Conservation (phyloP, 352 stramenopile genomes). For the Globisporangium uncinulatum region DNA sequence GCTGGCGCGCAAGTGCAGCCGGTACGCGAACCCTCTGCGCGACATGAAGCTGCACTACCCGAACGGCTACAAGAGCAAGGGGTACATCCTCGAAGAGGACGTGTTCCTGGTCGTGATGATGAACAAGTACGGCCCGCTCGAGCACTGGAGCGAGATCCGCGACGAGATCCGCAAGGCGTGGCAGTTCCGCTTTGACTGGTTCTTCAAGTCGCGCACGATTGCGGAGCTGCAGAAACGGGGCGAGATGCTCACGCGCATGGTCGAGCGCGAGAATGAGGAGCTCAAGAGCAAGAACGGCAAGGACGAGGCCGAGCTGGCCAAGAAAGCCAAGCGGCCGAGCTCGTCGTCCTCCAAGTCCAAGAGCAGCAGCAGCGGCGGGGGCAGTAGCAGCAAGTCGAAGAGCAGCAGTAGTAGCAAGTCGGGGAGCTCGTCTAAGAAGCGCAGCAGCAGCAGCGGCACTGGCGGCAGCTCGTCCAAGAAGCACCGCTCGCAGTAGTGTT, state of each 20-base stretch:
- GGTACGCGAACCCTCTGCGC: slow-evolving; percentile 90
- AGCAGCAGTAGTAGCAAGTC: slow-evolving; percentile 39
- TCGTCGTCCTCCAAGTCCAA: slow-evolving; percentile 63
- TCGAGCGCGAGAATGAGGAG: slow-evolving; percentile 93
- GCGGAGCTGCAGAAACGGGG: slow-evolving; percentile 96
- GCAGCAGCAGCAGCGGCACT: slow-evolving; percentile 49
- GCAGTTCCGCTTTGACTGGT: slow-evolving; percentile 99
- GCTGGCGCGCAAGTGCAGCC: slow-evolving; percentile 94
- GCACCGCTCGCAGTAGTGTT: slow-evolving; percentile 52
- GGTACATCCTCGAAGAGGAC: slow-evolving; percentile 97
- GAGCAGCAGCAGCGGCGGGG: slow-evolving; percentile 30
- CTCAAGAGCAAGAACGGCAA: slow-evolving; percentile 65
- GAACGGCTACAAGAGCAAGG: slow-evolving; percentile 91
- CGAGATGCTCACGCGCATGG: slow-evolving; percentile 93
- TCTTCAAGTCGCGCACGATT: slow-evolving; percentile 98
- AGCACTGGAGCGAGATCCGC: slow-evolving; percentile 95
- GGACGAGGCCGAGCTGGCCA: slow-evolving; percentile 72
- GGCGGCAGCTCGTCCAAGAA: slow-evolving; percentile 53
- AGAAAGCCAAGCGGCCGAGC: slow-evolving; percentile 66
- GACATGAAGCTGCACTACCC: slow-evolving; percentile 87
- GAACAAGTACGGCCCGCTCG: slow-evolving; percentile 96
- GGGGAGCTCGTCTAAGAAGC: slow-evolving; percentile 43
- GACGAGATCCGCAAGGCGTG: slow-evolving; percentile 97
- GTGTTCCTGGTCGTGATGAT: slow-evolving; percentile 99
- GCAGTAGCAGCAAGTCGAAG: slow-evolving; percentile 36